phyloP scores from a whole-genome alignment of 768 basidiomycete genomes.

The Cubamyces sp. region DNA sequence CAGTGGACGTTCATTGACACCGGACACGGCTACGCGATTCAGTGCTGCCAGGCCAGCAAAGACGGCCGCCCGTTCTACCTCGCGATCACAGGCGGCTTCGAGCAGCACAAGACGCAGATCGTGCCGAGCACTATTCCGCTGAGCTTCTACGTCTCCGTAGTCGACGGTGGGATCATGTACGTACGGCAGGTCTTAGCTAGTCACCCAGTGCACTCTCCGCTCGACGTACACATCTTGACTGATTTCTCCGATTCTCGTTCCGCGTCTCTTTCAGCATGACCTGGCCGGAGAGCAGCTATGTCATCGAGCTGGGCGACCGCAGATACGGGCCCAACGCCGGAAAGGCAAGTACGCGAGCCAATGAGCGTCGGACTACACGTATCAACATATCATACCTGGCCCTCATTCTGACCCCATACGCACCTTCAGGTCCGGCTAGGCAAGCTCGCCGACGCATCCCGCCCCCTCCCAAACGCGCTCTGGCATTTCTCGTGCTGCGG shows the following conservation, averaged over 20 bases:
- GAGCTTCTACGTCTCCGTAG: background rate
- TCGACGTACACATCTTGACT: too few species aligned
- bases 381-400: background rate
- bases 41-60: too few species aligned
- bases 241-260: too few species aligned
- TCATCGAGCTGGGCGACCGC: background rate
- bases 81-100: too few species aligned
- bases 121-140: background rate
- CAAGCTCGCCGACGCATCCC: slow-evolving; percentile 11
- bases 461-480: background rate
- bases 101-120: too few species aligned
- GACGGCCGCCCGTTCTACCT: too few species aligned
- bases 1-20: too few species aligned
- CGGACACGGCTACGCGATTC: too few species aligned
- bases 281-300: background rate
- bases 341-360: too few species aligned
- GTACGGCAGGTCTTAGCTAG: too few species aligned
- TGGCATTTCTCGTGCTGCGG: slow-evolving; percentile 24
- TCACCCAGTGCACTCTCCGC: too few species aligned
- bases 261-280: background rate
- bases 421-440: slow-evolving; percentile 24
- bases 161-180: background rate
- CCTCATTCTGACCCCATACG: background rate
- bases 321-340: background rate
- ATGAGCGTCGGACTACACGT: background rate